These are phyloP conservation scores for Ambrosia trifida DNA, from an alignment of 129 eudicot species.

Conservation along the genomic window DNA sequence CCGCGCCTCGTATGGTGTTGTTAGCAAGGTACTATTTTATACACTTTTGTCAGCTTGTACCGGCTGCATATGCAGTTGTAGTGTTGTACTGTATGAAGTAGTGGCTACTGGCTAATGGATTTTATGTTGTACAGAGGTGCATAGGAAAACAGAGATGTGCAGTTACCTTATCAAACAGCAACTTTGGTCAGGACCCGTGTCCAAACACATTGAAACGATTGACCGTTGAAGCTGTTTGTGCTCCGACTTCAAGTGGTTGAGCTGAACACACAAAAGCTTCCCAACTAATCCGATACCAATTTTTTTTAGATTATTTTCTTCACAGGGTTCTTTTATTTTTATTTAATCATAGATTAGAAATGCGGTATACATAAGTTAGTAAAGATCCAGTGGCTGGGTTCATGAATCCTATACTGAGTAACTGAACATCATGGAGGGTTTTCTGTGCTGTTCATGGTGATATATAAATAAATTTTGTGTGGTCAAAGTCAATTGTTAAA, in stretches of 20 bases:
- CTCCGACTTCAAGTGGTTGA: constrained; percentile 41
- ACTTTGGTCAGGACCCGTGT: constrained; percentile 92
- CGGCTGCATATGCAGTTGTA: constrained; percentile 5
- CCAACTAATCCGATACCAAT: constrained; percentile 4
- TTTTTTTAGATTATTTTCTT: constrained; percentile 23
- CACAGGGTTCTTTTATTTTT: constrained; percentile 15
- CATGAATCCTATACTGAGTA: constrained; percentile 6
- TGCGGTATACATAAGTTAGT: constrained; percentile 22
- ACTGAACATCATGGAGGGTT: constrained; percentile 8
- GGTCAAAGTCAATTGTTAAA: constrained; percentile 12
- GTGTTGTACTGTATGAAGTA: background rate
- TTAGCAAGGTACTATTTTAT: constrained; percentile 66
- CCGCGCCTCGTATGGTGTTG: constrained; percentile 52
- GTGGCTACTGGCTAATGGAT: constrained; percentile 16
- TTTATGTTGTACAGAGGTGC: constrained; percentile 60
- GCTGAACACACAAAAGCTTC: background rate
- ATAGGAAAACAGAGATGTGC: constrained; percentile 75
- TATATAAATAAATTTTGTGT: constrained; percentile 24
- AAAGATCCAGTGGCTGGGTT: background rate
- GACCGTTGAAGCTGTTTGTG: constrained; percentile 85
- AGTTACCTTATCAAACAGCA: constrained; percentile 74
- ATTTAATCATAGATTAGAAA: constrained; percentile 19
- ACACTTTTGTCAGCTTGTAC: background rate
- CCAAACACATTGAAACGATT: constrained; percentile 89
- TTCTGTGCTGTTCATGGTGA: constrained; percentile 24